Evolutionary conservation across 805 yeast species (phyloP).

Genomic region (Ogataea paraovalis): DNA sequence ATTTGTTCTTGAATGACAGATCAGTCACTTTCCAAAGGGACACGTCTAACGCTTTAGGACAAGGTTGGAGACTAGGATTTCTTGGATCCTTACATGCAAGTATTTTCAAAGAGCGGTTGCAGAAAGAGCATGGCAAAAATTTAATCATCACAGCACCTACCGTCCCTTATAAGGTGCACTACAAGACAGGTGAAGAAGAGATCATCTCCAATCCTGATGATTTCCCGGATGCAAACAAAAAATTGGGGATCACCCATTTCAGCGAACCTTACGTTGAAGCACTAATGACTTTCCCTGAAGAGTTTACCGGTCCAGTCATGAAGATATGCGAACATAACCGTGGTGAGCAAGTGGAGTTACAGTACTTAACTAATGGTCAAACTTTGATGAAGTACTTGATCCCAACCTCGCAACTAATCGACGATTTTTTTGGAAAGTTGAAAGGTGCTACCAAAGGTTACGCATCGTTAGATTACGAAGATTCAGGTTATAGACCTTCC

Average conservation of each 20-base stretch:
- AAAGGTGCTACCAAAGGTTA: constrained; percentile 89
- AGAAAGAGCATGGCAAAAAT: constrained; percentile 91
- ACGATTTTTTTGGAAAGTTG: constrained; percentile 90
- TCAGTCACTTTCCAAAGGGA: constrained; percentile 87
- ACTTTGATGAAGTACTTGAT: constrained; percentile 73
- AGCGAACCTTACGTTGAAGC: constrained; percentile 89
- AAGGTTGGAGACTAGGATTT: constrained; percentile 97
- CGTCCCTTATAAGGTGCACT: constrained; percentile 82
- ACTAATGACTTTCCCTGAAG: constrained; percentile 85
- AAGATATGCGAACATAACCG: constrained; percentile 79
- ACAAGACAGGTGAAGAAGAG: constrained; percentile 57
- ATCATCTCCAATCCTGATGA: constrained; percentile 88
- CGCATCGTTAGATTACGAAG: constrained; percentile 93
- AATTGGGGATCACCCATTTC: constrained; percentile 43
- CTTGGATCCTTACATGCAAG: constrained; percentile 93
- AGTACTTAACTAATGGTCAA: constrained; percentile 75
- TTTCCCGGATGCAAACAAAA: constrained; percentile 63
- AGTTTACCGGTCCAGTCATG: constrained; percentile 83
- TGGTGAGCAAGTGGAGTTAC: constrained; percentile 77
- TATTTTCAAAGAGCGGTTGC: constrained; percentile 86
- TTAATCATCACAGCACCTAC: constrained; percentile 93
- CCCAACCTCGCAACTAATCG: constrained; percentile 87
- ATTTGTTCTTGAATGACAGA: constrained; percentile 85
- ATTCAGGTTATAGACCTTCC: constrained; percentile 76
- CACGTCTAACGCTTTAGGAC: constrained; percentile 90